Conservation (phyloP, 441 rosid species). For the Euphorbia celastroides region DNA sequence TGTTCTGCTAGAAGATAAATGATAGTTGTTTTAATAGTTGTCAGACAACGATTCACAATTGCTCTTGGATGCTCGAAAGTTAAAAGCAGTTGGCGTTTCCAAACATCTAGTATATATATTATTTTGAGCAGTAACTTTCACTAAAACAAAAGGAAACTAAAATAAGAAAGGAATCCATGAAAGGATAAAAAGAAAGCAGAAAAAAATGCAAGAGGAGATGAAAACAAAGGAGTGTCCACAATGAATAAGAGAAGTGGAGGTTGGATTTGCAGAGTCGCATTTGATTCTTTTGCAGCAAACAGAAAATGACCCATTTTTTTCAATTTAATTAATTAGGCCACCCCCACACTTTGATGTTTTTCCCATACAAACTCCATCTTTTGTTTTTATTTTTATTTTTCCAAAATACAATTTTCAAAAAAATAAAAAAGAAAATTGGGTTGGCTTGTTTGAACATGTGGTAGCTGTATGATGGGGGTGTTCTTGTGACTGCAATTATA, state of each 20-base stretch:
- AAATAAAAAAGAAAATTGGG: not conserved
- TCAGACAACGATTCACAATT: no score
- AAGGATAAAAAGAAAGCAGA: slow-evolving; percentile 6
- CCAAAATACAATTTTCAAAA: not conserved
- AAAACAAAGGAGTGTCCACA: slow-evolving; percentile 30
- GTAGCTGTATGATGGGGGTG: slow-evolving; percentile 7
- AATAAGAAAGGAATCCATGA: not conserved
- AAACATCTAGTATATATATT: no score
- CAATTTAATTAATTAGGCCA: slow-evolving; percentile 12
- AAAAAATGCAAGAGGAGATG: slow-evolving; percentile 4
- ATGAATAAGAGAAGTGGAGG: slow-evolving; percentile 22
- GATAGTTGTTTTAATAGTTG: no score
- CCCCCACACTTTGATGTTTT: slow-evolving; percentile 12
- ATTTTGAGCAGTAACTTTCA: no score
- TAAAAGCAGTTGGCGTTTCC: no score
- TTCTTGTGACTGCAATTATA: slow-evolving; percentile 28
- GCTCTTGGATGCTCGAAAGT: no score
- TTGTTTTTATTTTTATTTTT: not conserved
- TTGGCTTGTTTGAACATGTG: not conserved
- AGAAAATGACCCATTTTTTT: not conserved
- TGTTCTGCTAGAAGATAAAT: no score
- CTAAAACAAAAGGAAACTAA: not conserved
- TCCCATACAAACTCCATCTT: not conserved
- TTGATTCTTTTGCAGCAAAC: slow-evolving; percentile 32
- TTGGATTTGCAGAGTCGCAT: slow-evolving; percentile 26